Conservation (phyloP, 1,284 basidiomycete species). For the Ustilago vetiveriae region DNA sequence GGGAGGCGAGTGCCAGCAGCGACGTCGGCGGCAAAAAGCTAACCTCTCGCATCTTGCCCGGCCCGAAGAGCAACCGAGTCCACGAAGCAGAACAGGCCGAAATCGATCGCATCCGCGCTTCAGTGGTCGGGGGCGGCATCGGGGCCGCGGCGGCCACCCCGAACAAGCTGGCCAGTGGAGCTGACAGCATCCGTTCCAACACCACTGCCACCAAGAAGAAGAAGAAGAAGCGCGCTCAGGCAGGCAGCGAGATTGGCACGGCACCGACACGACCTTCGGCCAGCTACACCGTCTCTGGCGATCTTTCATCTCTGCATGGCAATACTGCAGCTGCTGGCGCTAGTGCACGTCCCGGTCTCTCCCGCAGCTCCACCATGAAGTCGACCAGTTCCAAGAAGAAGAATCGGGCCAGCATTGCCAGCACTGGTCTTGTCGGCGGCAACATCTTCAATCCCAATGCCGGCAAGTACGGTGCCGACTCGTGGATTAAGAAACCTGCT, state of each 20-base stretch:
- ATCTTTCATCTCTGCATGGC: constrained; percentile 37
- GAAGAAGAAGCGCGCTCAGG: constrained; percentile 45
- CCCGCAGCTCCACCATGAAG: constrained; percentile 45
- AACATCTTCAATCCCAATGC: constrained; percentile 48
- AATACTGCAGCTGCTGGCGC: constrained; percentile 9
- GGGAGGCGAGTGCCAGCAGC: constrained; percentile 20
- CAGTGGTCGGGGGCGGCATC: constrained; percentile 57
- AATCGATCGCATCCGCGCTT: constrained; percentile 54
- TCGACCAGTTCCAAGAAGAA: constrained; percentile 55
- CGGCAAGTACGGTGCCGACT: constrained; percentile 51
- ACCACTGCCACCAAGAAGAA: constrained; percentile 51
- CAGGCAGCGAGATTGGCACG: constrained; percentile 62
- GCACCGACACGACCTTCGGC: constrained; percentile 50
- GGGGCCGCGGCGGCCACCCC: constrained; percentile 10
- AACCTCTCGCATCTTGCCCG: constrained; percentile 50
- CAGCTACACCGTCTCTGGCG: constrained; percentile 46
- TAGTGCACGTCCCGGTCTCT: constrained; percentile 22
- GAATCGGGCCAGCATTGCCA: constrained; percentile 44
- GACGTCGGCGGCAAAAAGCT: constrained; percentile 52
- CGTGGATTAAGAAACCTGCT: constrained; percentile 47
- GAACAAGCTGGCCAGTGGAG: constrained; percentile 18
- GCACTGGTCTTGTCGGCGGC: constrained; percentile 31
- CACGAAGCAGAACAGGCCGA: constrained; percentile 36
- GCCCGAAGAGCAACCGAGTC: constrained; percentile 49
- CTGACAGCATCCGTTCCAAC: constrained; percentile 35